Evolutionary conservation across 352 stramenopile genomes (phyloP).

Genomic region (Phytophthora citrophthora): DNA sequence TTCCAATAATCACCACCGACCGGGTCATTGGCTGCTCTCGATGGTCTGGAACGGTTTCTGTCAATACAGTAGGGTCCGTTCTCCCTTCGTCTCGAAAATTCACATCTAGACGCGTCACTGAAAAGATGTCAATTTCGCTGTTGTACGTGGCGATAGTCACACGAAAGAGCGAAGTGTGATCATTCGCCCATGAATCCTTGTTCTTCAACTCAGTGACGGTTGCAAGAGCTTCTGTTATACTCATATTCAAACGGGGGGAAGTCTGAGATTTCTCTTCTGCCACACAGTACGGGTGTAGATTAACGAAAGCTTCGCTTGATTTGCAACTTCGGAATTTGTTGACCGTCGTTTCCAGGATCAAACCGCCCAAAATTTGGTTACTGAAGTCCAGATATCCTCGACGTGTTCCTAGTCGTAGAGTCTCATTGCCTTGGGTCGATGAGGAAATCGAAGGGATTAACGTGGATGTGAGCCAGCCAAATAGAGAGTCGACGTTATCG

Average conservation of each 20-base stretch:
- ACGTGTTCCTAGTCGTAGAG: slow-evolving; percentile 25
- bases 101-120: too few relatives aligned
- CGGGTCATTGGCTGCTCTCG: too few relatives aligned
- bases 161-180: not conserved
- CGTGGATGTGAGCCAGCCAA: slow-evolving; percentile 43
- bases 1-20: too few relatives aligned
- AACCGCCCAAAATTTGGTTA: slow-evolving; percentile 43
- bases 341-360: slow-evolving; percentile 30
- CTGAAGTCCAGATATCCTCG: slow-evolving; percentile 28
- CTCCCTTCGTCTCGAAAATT: too few relatives aligned
- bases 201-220: not conserved
- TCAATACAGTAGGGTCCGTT: too few relatives aligned
- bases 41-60: too few relatives aligned
- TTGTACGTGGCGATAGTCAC: too few relatives aligned
- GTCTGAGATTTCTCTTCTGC: too few relatives aligned
- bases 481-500: slow-evolving; percentile 28
- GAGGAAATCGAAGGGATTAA: slow-evolving; percentile 44
- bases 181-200: not conserved
- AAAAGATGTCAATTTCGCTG: too few relatives aligned
- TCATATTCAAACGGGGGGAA: not conserved
- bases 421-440: slow-evolving; percentile 43
- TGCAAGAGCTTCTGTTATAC: not conserved
- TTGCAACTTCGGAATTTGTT: not conserved
- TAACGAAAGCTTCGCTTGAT: not conserved
- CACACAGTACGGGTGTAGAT: not conserved